These are phyloP conservation scores for Cucurbita argyrosperma DNA, from an alignment of 306 rosid species.

Conservation along the genomic window DNA sequence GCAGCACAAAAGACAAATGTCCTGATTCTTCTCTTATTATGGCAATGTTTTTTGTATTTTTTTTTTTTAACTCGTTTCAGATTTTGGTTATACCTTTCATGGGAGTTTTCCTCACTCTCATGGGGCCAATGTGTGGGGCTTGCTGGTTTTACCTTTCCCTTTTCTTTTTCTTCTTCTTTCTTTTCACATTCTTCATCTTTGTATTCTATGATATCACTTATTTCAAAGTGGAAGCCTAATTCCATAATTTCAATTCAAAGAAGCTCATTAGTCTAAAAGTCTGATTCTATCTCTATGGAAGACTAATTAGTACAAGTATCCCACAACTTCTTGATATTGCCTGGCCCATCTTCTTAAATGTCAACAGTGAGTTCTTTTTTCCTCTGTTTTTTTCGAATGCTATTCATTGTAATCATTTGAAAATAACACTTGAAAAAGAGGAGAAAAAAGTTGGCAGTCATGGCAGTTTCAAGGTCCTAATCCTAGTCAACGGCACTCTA, in stretches of 20 bases:
- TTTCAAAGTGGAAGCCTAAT: background rate
- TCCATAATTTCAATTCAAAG: background rate
- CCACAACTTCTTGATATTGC: background rate
- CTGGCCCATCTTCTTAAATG: background rate
- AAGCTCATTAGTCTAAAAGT: background rate
- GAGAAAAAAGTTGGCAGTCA: background rate
- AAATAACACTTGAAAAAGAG: background rate
- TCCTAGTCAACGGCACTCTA: background rate
- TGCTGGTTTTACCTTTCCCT: slow-evolving; percentile 6
- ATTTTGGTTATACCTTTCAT: background rate
- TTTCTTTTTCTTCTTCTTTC: slow-evolving; percentile 1
- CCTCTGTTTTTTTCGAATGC: background rate
- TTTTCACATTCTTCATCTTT: background rate
- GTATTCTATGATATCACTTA: background rate
- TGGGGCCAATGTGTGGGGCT: slow-evolving; percentile 1
- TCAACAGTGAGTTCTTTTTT: background rate
- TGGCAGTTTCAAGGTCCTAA: background rate
- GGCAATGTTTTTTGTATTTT: background rate
- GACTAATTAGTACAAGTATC: background rate
- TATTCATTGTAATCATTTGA: background rate
- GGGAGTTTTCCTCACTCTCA: slow-evolving; percentile 3
- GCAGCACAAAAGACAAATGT: slow-evolving; percentile 8
- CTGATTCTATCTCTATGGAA: background rate
- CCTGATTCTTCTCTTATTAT: background rate
- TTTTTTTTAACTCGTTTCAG: background rate